Evolutionary conservation across 139 green algal genomes (phyloP), one percentile per base, ranked within the genome.

Genomic region (Tetradesmus obliquus): DNA sequence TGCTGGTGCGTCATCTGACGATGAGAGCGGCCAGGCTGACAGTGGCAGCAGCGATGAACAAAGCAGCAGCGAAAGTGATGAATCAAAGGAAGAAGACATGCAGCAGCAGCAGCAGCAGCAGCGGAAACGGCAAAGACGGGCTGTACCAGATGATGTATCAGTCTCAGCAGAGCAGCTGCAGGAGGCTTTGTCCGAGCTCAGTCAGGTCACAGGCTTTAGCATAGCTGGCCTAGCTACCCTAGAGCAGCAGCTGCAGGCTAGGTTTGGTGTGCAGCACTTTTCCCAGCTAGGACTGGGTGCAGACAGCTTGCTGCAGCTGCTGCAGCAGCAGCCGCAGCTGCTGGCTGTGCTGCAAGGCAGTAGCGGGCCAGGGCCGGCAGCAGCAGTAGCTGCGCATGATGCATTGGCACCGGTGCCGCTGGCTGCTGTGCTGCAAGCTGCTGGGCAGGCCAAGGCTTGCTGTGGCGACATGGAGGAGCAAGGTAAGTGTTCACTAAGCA

Each of bases 291-390:
- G 45, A 8, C 10, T 82, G 62, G 85, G 45, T 2, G 85, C 62
- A 9, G 66, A 82, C 19, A 81, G 85, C 85, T 62, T 81, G 1
- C 85, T 82, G 85, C 62, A 82, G 45, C 62, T 89, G 85, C 66
- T 82, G 85, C 66, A 88, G 84, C 84, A 88, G 84, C 84, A 79
- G 45, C 57, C 85, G 54, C 62, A 89, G 62, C 24, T 88, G n/a
- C 2, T 88, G 24, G 57, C 55, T 0, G 3, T 55, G 32, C 6
- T 82, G 66, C 85, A 45, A 15, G 17, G 32, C 62, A 89, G 15
- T 3, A 24, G 53, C 24, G n/a, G 6, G 17, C 8, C 17, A 17
- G 13, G 45, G 2, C 20, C 32, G 17, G 62, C 58, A 81, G 62
- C 62, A 82, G 85, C 3, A 82, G 45, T 53, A 57, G 32, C 66